Evolutionary conservation across 495 filamentous ascomycete species (phyloP).

Genomic region (Podospora appendiculata): DNA sequence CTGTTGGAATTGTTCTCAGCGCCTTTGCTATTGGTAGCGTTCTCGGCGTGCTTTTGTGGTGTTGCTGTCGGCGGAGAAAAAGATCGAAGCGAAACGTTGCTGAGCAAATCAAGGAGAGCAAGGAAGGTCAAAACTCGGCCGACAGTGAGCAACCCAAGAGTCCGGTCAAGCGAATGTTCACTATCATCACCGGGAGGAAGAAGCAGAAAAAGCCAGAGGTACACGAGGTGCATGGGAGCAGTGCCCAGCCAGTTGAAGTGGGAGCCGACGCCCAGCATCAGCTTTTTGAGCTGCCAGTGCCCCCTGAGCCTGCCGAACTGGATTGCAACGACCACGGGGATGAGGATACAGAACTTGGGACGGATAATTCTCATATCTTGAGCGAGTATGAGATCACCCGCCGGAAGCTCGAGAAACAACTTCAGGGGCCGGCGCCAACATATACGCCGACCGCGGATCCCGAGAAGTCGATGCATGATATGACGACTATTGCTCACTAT

Average conservation of each 20-base stretch:
- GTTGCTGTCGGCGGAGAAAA: slow-evolving; percentile 23
- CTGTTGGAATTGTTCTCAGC: slow-evolving; percentile 31
- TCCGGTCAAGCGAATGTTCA: slow-evolving; percentile 26
- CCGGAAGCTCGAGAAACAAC: slow-evolving; percentile 36
- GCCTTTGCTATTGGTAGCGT: slow-evolving; percentile 37
- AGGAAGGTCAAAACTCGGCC: slow-evolving; percentile 13
- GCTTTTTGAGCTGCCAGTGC: slow-evolving; percentile 41
- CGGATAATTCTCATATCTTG: slow-evolving; percentile 17
- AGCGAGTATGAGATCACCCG: slow-evolving; percentile 37
- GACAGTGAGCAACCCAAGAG: slow-evolving; percentile 16
- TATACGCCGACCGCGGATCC: slow-evolving; percentile 17
- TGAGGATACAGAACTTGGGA: slow-evolving; percentile 28
- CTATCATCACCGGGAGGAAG: slow-evolving; percentile 23
- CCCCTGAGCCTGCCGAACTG: slow-evolving; percentile 39
- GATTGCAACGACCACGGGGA: slow-evolving; percentile 32
- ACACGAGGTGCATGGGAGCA: slow-evolving; percentile 13
- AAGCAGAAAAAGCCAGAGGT: slow-evolving; percentile 11
- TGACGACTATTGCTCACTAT: slow-evolving; percentile 29
- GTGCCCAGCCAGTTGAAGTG: slow-evolving; percentile 31
- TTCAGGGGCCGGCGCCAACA: slow-evolving; percentile 29
- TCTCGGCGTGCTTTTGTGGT: slow-evolving; percentile 25
- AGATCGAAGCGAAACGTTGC: slow-evolving; percentile 12
- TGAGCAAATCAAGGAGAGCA: slow-evolving; percentile 15
- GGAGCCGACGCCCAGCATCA: slow-evolving; percentile 39
- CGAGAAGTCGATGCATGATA: slow-evolving; percentile 31